A percentile compares a stretch with the other conserved stretches of the same genome.
These are phyloP conservation scores for Sclerotinia sclerotiorum DNA, from an alignment of 2,329 filamentous ascomycete species.

Conservation along the genomic window DNA sequence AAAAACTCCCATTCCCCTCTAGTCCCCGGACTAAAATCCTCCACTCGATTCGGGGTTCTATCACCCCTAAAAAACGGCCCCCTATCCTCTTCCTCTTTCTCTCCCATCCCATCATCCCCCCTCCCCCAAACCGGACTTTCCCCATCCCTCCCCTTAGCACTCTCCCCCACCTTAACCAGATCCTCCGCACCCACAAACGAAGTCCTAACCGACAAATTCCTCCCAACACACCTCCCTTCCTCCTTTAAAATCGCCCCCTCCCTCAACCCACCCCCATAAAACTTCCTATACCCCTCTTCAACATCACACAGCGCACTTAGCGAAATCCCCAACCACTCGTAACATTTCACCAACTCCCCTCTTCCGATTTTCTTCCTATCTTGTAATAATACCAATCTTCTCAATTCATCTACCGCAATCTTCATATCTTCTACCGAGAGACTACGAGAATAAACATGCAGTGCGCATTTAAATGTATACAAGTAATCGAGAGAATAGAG, in stretches of 20 bases:
- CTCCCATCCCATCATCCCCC: background rate
- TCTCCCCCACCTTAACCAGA: conserved; percentile 31
- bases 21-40: conserved; percentile 63
- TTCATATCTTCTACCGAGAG: conserved; percentile 46
- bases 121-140: conserved; percentile 21
- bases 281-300: conserved; percentile 55
- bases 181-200: conserved; percentile 24
- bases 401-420: conserved; percentile 62
- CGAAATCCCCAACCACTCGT: conserved; percentile 57
- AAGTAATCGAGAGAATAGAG: conserved; percentile 60
- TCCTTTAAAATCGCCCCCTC: conserved; percentile 47
- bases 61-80: conserved; percentile 46
- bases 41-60: conserved; percentile 58
- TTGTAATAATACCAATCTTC: conserved; percentile 57
- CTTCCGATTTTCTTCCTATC: conserved; percentile 51
- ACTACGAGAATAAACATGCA: conserved; percentile 56
- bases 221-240: conserved; percentile 36
- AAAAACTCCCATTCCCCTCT: conserved; percentile 63
- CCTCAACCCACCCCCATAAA: conserved; percentile 53
- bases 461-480: conserved; percentile 63
- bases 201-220: conserved; percentile 28
- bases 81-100: conserved; percentile 29
- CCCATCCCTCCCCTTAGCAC: conserved; percentile 31
- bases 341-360: conserved; percentile 54
- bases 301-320: conserved; percentile 54